Evolutionary conservation across 23 red algal genomes (phyloP).

Genomic region (Gracilaria caudata): DNA sequence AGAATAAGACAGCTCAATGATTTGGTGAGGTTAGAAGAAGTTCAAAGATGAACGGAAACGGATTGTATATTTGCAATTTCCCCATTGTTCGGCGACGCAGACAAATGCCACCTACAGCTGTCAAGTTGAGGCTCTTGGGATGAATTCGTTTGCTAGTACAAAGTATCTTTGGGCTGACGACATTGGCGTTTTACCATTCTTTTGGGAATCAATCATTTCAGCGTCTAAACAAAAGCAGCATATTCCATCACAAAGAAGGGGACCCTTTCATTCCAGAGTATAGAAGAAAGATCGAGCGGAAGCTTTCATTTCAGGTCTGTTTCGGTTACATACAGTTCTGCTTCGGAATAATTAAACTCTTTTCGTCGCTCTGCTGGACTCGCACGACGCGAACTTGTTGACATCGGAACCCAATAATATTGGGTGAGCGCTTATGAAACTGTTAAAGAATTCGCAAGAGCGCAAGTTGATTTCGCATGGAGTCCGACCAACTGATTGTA

Average conservation of each 20-base stretch:
- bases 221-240: not conserved
- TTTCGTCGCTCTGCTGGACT: not conserved
- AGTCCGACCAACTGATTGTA: too few species aligned
- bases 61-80: not conserved
- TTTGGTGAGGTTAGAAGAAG: constrained; percentile 65
- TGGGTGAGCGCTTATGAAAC: not conserved
- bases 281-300: not conserved
- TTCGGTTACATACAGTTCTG: not conserved
- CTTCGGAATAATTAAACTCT: not conserved
- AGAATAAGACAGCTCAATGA: constrained; percentile 91
- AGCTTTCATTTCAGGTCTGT: not conserved
- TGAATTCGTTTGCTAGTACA: not conserved
- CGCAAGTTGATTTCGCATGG: too few species aligned
- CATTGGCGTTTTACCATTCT: not conserved
- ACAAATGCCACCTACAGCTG: too few species aligned
- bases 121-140: not conserved
- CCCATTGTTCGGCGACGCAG: not conserved
- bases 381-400: not conserved
- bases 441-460: too few species aligned
- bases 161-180: not conserved
- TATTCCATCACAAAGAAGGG: not conserved
- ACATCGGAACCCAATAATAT: not conserved
- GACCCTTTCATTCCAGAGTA: not conserved
- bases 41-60: constrained; percentile 15
- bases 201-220: not conserved